phyloP scores from a whole-genome alignment of 1,284 basidiomycete genomes.

The Hypsizygus ulmarius region DNA sequence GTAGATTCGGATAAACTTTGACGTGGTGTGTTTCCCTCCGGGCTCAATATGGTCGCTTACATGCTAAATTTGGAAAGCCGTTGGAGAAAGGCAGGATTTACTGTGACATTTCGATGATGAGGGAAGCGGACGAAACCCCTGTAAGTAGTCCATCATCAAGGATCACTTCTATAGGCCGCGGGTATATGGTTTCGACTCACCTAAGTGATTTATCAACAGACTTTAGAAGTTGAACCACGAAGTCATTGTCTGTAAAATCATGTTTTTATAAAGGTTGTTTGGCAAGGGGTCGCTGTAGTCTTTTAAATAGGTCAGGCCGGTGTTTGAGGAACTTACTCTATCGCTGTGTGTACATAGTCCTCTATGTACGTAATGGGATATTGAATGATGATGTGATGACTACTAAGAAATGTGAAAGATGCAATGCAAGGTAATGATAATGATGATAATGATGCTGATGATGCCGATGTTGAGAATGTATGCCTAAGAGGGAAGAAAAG shows the following conservation, averaged over 20 bases:
- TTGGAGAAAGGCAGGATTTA: background rate
- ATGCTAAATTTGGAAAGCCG: constrained; percentile 8
- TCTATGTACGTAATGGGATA: constrained; percentile 14
- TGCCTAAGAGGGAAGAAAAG: constrained; percentile 5
- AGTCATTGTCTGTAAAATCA: no score
- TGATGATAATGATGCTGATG: constrained; percentile 16
- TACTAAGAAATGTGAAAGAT: constrained; percentile 8
- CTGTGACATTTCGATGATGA: constrained; percentile 11
- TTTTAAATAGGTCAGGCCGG: constrained; percentile 7
- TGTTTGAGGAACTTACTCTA: constrained; percentile 9
- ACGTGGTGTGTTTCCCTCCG: constrained; percentile 2
- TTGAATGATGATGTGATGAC: constrained; percentile 12
- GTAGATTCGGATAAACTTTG: constrained; percentile 1
- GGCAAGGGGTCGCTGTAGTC: constrained; percentile 4
- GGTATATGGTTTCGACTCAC: no score
- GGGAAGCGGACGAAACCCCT: constrained; percentile 5
- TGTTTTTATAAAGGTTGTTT: background rate
- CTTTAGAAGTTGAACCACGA: no score
- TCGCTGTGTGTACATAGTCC: constrained; percentile 15
- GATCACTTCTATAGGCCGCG: no score
- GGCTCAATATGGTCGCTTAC: constrained; percentile 10
- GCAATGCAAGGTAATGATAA: constrained; percentile 11
- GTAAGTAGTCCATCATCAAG: background rate
- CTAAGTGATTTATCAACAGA: no score
- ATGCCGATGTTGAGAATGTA: constrained; percentile 17